phyloP scores from a whole-genome alignment of 2,329 filamentous ascomycete species.

The Colletotrichum viniferum region DNA sequence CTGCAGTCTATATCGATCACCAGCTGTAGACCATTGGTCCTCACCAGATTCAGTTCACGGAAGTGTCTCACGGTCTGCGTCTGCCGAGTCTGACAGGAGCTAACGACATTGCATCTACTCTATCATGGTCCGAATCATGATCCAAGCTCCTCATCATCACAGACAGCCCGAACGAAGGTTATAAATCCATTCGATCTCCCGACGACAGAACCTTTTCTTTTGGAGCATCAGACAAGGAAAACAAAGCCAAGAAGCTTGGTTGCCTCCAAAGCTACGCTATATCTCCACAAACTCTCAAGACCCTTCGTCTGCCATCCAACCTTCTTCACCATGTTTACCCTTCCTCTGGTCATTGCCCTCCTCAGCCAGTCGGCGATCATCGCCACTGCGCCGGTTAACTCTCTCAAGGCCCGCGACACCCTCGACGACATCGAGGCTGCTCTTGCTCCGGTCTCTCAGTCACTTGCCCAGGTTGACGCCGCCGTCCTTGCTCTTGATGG shows the following conservation, averaged over 20 bases:
- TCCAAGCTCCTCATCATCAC: background rate
- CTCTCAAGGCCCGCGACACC: background rate
- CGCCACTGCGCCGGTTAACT: background rate
- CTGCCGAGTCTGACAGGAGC: background rate
- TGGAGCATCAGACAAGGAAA: conserved; percentile 15
- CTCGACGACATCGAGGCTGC: conserved; percentile 6
- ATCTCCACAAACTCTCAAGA: background rate
- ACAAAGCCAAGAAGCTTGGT: conserved; percentile 13
- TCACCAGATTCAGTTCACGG: background rate
- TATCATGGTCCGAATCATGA: background rate
- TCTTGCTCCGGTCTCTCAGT: conserved; percentile 1
- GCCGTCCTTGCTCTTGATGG: conserved; percentile 12
- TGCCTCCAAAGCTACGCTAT: background rate
- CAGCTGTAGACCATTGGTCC: background rate
- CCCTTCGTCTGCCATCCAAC: background rate
- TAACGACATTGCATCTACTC: background rate
- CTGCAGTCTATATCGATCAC: background rate
- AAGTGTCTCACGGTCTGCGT: conserved; percentile 2
- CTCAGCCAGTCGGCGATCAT: conserved; percentile 6
- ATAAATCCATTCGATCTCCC: conserved; percentile 18
- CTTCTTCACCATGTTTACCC: background rate
- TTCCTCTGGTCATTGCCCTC: conserved; percentile 4
- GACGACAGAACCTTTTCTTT: background rate
- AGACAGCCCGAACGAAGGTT: conserved; percentile 1
- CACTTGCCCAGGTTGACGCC: conserved; percentile 1